phyloP scores from a whole-genome alignment of 2,329 filamentous ascomycete species.

The Ophiognomonia clavigignenti-juglandacearum region DNA sequence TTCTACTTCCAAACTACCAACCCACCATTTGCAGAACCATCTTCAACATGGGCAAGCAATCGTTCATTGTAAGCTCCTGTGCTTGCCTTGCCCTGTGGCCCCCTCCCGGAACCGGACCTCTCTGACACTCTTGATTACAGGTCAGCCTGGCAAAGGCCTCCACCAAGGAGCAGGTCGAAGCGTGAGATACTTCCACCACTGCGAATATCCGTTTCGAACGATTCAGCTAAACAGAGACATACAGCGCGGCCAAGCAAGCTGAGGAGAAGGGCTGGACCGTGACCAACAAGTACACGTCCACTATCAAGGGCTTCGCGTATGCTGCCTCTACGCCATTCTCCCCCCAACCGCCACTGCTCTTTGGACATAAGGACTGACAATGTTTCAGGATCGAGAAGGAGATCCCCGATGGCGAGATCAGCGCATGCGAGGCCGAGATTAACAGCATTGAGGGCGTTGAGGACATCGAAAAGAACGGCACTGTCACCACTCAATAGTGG shows the following conservation, averaged over 20 bases:
- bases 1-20: constrained; percentile 27
- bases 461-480: constrained; percentile 66
- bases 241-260: constrained; percentile 72
- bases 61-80: constrained; percentile 49
- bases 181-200: constrained; percentile 9
- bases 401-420: constrained; percentile 64
- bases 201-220: neutral
- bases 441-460: constrained; percentile 67
- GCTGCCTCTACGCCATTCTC: constrained; percentile 28
- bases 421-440: constrained; percentile 40
- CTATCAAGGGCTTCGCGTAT: constrained; percentile 93
- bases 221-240: neutral
- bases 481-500: constrained; percentile 67
- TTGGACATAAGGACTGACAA: neutral
- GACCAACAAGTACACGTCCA: constrained; percentile 66
- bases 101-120: too few relatives aligned
- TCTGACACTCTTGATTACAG: constrained; percentile 1
- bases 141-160: constrained; percentile 7
- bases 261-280: constrained; percentile 76
- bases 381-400: constrained; percentile 50
- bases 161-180: constrained; percentile 13
- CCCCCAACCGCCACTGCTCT: neutral
- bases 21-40: constrained; percentile 28
- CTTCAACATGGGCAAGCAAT: neutral
- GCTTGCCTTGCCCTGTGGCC: neutral